Base-by-base conservation (phyloP, 768 basidiomycete species). In the Boletus rubescentipes region DNA sequence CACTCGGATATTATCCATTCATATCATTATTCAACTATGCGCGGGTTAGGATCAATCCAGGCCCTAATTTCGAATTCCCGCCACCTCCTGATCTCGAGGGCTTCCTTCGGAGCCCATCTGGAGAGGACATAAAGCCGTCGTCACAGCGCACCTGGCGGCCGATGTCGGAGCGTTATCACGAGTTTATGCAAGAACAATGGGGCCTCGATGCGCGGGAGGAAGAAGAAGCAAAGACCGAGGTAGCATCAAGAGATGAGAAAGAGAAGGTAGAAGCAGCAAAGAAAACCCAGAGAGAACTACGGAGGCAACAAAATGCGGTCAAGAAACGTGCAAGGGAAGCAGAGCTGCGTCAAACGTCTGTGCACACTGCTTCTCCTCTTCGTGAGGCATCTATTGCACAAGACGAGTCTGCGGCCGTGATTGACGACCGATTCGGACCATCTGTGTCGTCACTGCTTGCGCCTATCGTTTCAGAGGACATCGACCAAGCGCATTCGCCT, bases 1-100 rank as follows among this genome's bases (percentile, higher is more conserved):
- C 89, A 18, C 74, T 97, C 7, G 97, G 97, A 1, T 99, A 99
- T 72, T 98, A 93, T 68, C 93, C 96, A 0, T 87, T 98, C 74
- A 83, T 97, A 59, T 96, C 93, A 5, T 77, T 96, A 35, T 99
- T 93, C 76, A 95, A 94, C 63, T 87, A 88, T 55, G 96, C 92
- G 0, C 82, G 84, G 54, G 88, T 94, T 12, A 79, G 70, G 43
- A 77, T 96, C 53, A 98, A 99, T 66, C 84, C 94, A 16, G 97
- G 97, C 1, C 97, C 97, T 0, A 69, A 86, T 55, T 98, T 95
- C 62, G 80, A 82, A 9, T 90, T 79, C 61, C 82, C 89, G 2
- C 94, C 93, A 3, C 91, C 91, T 2, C 71, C 77, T 9, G 87
- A 94, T 59, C 81, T 94, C 60, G 91, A 93, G 55, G 76, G 79